Percentiles rank a stretch among this genome's conserved stretches.
phyloP scores from a whole-genome alignment of 306 rosid genomes.

The Prunus kanzakura region DNA sequence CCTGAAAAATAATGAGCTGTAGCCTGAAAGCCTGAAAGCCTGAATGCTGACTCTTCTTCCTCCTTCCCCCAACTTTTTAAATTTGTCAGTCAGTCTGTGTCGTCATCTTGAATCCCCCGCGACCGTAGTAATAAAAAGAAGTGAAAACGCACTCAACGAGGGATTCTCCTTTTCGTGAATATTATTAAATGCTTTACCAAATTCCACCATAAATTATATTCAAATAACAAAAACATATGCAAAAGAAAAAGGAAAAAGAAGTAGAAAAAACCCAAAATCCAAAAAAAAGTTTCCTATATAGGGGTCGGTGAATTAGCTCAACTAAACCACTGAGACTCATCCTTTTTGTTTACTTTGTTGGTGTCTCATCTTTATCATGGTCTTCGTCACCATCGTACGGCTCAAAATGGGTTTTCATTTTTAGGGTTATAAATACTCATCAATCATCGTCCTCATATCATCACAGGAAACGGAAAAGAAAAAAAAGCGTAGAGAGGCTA shows the following conservation, averaged over 20 bases:
- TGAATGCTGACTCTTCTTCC: neutral
- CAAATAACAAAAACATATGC: neutral
- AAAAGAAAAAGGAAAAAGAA: neutral
- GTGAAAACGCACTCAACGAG: conserved; percentile 37
- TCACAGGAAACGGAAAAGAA: neutral
- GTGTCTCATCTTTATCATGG: conserved; percentile 29
- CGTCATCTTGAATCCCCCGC: conserved; percentile 53
- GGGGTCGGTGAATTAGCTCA: conserved; percentile 30
- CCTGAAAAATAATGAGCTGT: conserved; percentile 15
- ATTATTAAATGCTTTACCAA: conserved; percentile 20
- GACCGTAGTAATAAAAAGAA: conserved; percentile 26
- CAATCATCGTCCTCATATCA: neutral
- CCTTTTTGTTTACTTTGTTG: conserved; percentile 21
- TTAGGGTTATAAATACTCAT: neutral
- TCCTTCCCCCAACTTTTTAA: conserved; percentile 12
- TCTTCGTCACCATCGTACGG: conserved; percentile 14
- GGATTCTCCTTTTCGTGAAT: conserved; percentile 32
- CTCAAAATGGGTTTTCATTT: neutral
- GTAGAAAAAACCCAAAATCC: neutral
- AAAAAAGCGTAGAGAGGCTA: neutral
- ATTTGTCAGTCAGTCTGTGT: conserved; percentile 35
- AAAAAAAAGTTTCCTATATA: conserved; percentile 13
- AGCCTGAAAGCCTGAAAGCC: neutral
- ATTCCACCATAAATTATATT: neutral
- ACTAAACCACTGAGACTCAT: conserved; percentile 28